Base-by-base conservation (phyloP, 2,329 filamentous ascomycete genomes). In the Bipolaris cookei region DNA sequence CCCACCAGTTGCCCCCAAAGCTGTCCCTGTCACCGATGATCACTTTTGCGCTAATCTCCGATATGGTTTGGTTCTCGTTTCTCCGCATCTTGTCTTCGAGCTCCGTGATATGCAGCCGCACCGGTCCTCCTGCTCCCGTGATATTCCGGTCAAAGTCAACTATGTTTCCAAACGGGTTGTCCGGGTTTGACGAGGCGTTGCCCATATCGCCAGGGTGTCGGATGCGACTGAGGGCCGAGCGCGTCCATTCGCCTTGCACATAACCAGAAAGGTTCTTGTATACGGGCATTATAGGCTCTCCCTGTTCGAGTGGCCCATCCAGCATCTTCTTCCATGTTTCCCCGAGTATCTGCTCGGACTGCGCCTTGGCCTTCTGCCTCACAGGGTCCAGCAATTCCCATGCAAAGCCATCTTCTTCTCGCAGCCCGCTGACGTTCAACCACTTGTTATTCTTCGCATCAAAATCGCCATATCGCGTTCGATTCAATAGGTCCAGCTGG, bases 201-300 rank as follows among this genome's bases (percentile, higher is more conserved):
- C 81, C 81, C 62, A 82, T 72, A 10, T 80, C 76, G 10, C 72
- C 72, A 70, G 80, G 72, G 77, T 82, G 59, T 69, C 81, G 65
- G 75, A 81, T 61, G 62, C 53, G 77, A 80, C 67, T 78, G 84
- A 81, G 41, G 80, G 81, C 46, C n/a, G 71, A 72, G 35, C 87
- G 86, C 52, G 87, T 81, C 90, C 91, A 96, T 55, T 87, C 81
- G n/a, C 92, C 92, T 45, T 87, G 84, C 35, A 96, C 81, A 30
- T 87, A 87, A 4, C 92, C 90, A 1, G 91, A 92, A 5, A 90
- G 84, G 71, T 96, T 94, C 70, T 84, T 84, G 82, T 93, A 96
- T n/a, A 88, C 79, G 1, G 84, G 82, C 51, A 89, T 77, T 6
- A 80, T 75, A 48, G 68, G 61, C 10, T 57, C 51, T 2, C 62